Conservation (phyloP, 192 early-diverging fungal species). For the Phycomyces blakesleeanus region DNA sequence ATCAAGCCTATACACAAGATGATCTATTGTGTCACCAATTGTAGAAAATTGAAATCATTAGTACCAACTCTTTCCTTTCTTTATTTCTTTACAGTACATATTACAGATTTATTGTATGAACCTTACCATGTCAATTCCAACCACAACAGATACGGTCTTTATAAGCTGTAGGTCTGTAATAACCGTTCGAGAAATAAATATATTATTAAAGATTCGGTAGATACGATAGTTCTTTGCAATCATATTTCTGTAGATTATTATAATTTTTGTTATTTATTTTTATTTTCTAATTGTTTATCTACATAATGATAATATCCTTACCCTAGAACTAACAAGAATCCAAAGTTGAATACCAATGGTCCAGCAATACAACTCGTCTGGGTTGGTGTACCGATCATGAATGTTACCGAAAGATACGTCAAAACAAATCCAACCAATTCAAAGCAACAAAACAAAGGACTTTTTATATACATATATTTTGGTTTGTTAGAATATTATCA, state of each 20-base stretch:
- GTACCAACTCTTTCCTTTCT: too few relatives aligned
- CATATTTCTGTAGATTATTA: conserved; percentile 43
- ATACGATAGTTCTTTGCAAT: conserved; percentile 53
- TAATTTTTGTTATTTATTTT: neutral
- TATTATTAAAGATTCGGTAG: conserved; percentile 53
- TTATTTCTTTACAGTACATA: too few relatives aligned
- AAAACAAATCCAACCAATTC: conserved; percentile 49
- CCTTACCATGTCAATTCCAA: conserved; percentile 40
- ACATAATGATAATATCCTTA: neutral
- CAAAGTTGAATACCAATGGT: conserved; percentile 40
- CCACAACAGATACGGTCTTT: conserved; percentile 37
- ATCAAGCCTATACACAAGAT: conserved; percentile 36
- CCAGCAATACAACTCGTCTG: conserved; percentile 29
- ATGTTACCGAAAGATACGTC: conserved; percentile 32
- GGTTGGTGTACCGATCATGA: conserved; percentile 42
- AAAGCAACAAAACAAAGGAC: conserved; percentile 49
- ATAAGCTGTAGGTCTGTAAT: conserved; percentile 44
- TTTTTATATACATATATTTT: conserved; percentile 13
- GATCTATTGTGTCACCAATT: too few relatives aligned
- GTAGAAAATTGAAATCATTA: too few relatives aligned
- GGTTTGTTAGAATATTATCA: too few relatives aligned
- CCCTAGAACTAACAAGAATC: conserved; percentile 37
- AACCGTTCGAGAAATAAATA: conserved; percentile 45
- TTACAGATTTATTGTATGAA: too few relatives aligned
- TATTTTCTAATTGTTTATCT: neutral